Conservation (phyloP, 345 rosid genomes). For the Geranium brycei region DNA sequence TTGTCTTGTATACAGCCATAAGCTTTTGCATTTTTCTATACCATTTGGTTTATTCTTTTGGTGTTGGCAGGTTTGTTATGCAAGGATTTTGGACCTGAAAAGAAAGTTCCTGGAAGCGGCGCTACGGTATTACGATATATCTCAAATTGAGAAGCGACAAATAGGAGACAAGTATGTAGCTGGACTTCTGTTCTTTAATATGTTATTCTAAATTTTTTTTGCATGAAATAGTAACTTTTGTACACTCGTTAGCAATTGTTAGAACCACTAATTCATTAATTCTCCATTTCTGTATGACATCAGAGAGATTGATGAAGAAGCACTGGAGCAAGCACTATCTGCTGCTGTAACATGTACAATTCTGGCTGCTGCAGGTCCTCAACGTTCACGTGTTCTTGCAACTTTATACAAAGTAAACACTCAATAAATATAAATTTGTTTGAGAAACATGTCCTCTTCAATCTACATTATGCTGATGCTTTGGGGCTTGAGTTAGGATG, state of each 20-base stretch:
- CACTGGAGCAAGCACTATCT: constrained; percentile 77
- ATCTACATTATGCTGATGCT: constrained; percentile 7
- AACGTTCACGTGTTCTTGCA: constrained; percentile 87
- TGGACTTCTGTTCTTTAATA: too few relatives aligned
- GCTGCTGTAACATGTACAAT: constrained; percentile 97
- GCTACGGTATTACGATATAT: constrained; percentile 75
- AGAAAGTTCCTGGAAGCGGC: constrained; percentile 97
- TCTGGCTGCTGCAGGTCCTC: constrained; percentile 98
- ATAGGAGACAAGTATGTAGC: constrained; percentile 79
- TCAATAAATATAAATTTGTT: too few relatives aligned
- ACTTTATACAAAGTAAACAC: constrained; percentile 65
- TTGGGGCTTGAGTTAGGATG: constrained; percentile 53
- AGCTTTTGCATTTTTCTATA: background rate
- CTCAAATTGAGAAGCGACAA: constrained; percentile 90
- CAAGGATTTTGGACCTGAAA: constrained; percentile 91
- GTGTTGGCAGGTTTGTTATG: constrained; percentile 67
- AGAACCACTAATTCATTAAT: too few relatives aligned
- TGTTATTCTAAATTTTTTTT: too few relatives aligned
- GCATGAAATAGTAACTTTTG: too few relatives aligned
- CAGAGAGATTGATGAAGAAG: constrained; percentile 88
- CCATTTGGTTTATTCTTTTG: too few relatives aligned
- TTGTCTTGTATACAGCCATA: too few relatives aligned
- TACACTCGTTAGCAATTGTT: too few relatives aligned
- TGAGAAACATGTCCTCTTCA: constrained; percentile 1
- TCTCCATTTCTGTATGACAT: background rate